phyloP scores from a whole-genome alignment of 176 grass and related monocot species.

The Phoenix dactylifera region DNA sequence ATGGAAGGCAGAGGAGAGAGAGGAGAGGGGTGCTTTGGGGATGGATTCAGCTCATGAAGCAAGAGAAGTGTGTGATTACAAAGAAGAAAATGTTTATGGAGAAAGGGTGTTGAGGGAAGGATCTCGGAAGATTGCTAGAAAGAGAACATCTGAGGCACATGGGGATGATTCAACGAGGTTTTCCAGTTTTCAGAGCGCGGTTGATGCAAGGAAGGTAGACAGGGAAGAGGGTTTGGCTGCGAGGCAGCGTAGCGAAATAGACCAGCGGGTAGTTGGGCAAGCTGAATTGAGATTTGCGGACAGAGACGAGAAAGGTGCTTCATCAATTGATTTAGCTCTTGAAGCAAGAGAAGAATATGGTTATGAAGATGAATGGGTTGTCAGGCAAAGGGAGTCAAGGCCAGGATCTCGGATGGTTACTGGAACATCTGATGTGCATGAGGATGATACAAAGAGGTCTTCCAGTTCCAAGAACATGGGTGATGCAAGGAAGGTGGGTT shows the following conservation, averaged over 20 bases:
- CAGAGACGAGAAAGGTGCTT: not conserved
- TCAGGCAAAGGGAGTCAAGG: not conserved
- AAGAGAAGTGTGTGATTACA: not conserved
- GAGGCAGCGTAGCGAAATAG: not conserved
- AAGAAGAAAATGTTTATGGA: not conserved
- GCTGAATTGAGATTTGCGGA: conserved; percentile 2
- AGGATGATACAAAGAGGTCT: not conserved
- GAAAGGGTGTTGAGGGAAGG: conserved; percentile 5
- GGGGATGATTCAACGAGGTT: conserved; percentile 4
- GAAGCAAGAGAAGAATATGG: not conserved
- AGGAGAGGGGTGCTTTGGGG: not conserved
- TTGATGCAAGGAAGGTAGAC: conserved; percentile 1
- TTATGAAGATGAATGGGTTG: conserved; percentile 3
- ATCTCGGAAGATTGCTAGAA: conserved; percentile 3
- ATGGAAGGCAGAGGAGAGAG: not conserved
- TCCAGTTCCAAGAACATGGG: not conserved
- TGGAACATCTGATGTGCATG: conserved; percentile 1
- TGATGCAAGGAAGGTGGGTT: conserved; percentile 1
- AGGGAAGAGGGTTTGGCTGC: conserved; percentile 3
- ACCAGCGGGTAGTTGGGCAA: conserved; percentile 1
- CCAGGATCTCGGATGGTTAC: conserved; percentile 1
- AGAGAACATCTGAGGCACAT: not conserved
- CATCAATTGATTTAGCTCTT: too few relatives aligned
- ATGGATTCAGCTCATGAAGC: not conserved
- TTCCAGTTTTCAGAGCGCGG: conserved; percentile 5